Evolutionary conservation across 805 yeast species (phyloP).

Genomic region (Nakazawaea anatomiae): DNA sequence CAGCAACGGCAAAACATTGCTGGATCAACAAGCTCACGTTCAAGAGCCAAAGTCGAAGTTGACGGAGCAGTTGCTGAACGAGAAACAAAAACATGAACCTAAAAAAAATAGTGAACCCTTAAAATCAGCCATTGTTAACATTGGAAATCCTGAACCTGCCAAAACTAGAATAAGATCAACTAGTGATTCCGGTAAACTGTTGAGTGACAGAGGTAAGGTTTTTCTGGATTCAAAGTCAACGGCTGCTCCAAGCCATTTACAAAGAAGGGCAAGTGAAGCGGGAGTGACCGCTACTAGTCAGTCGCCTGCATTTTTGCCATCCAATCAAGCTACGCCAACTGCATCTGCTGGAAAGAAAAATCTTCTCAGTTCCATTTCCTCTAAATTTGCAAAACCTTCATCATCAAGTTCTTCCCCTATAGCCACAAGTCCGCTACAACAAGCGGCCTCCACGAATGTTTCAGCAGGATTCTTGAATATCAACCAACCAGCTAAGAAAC

Average conservation of each 20-base stretch:
- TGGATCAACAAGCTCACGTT: background rate
- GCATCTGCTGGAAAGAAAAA: constrained; percentile 18
- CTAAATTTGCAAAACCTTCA: constrained; percentile 21
- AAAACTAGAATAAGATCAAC: constrained; percentile 1
- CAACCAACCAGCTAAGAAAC: constrained; percentile 8
- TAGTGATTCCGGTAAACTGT: constrained; percentile 2
- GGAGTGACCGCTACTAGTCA: constrained; percentile 1
- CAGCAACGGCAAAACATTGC: constrained; percentile 12
- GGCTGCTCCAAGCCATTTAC: background rate
- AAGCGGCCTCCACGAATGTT: background rate
- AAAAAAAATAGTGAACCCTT: constrained; percentile 6
- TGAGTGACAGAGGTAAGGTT: background rate
- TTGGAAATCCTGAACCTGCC: background rate
- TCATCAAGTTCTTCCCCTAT: background rate
- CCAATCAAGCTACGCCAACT: background rate
- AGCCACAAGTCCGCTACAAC: constrained; percentile 2
- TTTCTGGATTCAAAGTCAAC: background rate
- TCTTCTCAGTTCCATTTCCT: constrained; percentile 26
- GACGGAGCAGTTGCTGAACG: constrained; percentile 2
- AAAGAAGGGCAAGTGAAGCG: constrained; percentile 6
- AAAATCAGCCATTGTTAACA: constrained; percentile 7
- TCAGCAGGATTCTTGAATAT: background rate
- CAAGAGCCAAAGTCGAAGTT: constrained; percentile 3
- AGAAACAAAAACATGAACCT: background rate
- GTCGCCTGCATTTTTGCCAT: background rate